These are phyloP conservation scores for Capsicum rhomboideum DNA, from an alignment of 257 asterid species.

Conservation along the genomic window DNA sequence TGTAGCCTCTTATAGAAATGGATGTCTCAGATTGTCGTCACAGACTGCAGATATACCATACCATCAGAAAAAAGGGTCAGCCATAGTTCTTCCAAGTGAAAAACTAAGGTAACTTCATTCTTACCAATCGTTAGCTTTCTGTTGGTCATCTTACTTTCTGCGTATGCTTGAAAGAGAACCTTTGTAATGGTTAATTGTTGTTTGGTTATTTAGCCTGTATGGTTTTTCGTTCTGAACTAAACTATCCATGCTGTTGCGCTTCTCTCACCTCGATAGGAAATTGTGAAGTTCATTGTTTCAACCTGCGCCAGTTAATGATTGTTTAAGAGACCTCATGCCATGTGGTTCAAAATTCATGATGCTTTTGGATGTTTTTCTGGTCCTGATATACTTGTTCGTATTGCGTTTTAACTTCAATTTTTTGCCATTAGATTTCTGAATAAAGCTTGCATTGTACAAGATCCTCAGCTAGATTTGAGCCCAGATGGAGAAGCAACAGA, in stretches of 20 bases:
- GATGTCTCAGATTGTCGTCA: constrained; percentile 13
- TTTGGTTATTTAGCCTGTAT: neutral
- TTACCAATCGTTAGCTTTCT: neutral
- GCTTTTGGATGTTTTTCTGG: too few species aligned
- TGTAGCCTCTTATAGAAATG: constrained; percentile 44
- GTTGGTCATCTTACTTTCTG: neutral
- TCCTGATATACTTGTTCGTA: neutral
- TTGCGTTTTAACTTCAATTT: neutral
- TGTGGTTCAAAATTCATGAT: neutral
- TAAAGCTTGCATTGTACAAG: constrained; percentile 53
- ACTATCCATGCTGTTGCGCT: neutral
- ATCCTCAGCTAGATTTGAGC: constrained; percentile 28
- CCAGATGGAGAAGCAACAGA: constrained; percentile 28
- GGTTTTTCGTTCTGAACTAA: neutral
- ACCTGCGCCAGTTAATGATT: neutral
- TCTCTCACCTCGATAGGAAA: neutral
- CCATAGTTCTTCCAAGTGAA: constrained; percentile 28
- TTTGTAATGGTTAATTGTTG: neutral
- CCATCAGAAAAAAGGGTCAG: constrained; percentile 30
- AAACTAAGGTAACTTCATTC: constrained; percentile 35
- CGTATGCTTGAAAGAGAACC: neutral
- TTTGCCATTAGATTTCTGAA: constrained; percentile 44
- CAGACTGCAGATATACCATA: constrained; percentile 11
- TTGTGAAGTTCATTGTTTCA: neutral
- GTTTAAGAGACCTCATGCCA: neutral